Evolutionary conservation across 129 eudicot genomes (phyloP).

Genomic region (Flaveria bidentis): DNA sequence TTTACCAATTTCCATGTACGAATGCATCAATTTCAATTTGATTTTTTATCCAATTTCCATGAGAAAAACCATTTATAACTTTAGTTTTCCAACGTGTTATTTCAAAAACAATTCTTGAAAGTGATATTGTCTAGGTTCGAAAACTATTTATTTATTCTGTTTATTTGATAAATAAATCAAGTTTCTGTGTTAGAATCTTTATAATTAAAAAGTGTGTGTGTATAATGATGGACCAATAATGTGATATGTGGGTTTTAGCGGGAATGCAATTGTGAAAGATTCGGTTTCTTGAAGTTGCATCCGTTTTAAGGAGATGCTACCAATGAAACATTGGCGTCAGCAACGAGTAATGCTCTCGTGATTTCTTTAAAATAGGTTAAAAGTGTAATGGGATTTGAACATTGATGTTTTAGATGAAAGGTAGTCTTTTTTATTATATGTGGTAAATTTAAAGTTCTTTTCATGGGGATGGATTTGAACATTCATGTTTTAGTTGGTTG

Average conservation of each 20-base stretch:
- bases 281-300: slow-evolving; percentile 18
- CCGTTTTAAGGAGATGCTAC: neutral
- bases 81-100: slow-evolving; percentile 25
- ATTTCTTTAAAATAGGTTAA: no score
- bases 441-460: no score
- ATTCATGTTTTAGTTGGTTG: no score
- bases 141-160: neutral
- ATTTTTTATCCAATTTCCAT: slow-evolving; percentile 15
- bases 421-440: no score
- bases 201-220: no score
- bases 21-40: slow-evolving; percentile 25
- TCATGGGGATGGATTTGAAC: no score
- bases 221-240: slow-evolving; percentile 12
- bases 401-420: no score
- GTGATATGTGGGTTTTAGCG: slow-evolving; percentile 15
- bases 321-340: neutral
- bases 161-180: no score
- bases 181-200: no score
- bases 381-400: no score
- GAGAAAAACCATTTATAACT: neutral
- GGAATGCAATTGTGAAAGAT: slow-evolving; percentile 29
- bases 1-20: slow-evolving; percentile 31
- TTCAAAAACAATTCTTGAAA: slow-evolving; percentile 1
- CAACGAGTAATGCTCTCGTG: neutral
- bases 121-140: neutral